phyloP scores from a whole-genome alignment of 164 flowering plant species.

The Liriodendron chinense region DNA sequence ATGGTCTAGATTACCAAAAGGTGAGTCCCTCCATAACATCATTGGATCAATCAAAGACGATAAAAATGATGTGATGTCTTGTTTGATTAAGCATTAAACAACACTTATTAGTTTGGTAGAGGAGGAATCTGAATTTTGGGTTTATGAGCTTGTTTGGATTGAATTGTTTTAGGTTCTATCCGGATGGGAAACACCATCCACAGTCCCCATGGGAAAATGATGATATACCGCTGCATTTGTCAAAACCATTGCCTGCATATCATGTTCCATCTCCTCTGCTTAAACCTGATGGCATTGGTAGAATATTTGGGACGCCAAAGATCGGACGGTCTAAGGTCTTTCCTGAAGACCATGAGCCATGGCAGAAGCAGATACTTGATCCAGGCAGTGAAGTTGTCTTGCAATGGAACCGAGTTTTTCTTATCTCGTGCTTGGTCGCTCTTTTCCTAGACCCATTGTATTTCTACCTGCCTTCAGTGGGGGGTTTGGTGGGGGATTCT shows the following conservation, averaged over 20 bases:
- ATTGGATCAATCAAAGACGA: neutral
- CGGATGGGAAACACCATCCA: constrained; percentile 42
- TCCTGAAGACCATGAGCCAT: constrained; percentile 50
- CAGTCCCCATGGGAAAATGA: constrained; percentile 30
- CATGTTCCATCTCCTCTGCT: constrained; percentile 33
- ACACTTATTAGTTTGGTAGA: neutral
- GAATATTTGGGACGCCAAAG: constrained; percentile 26
- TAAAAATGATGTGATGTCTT: neutral
- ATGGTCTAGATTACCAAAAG: neutral
- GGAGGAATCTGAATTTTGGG: neutral
- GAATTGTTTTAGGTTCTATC: constrained; percentile 49
- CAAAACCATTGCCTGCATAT: constrained; percentile 12
- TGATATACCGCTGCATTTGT: constrained; percentile 8
- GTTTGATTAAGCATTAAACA: neutral
- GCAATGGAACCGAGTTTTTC: constrained; percentile 76
- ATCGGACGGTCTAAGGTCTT: constrained; percentile 48
- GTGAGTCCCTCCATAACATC: no score
- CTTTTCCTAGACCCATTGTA: constrained; percentile 85
- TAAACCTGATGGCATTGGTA: constrained; percentile 16
- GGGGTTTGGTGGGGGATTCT: neutral
- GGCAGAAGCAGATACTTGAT: constrained; percentile 62
- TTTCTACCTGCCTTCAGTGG: constrained; percentile 69
- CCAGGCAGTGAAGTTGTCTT: constrained; percentile 79
- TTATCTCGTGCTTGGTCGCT: constrained; percentile 75
- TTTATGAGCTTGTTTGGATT: constrained; percentile 6